Percentiles rank a stretch among this genome's conserved stretches.
Evolutionary conservation across 106 monocot genomes (phyloP).

Genomic region (Iris macrosiphon): DNA sequence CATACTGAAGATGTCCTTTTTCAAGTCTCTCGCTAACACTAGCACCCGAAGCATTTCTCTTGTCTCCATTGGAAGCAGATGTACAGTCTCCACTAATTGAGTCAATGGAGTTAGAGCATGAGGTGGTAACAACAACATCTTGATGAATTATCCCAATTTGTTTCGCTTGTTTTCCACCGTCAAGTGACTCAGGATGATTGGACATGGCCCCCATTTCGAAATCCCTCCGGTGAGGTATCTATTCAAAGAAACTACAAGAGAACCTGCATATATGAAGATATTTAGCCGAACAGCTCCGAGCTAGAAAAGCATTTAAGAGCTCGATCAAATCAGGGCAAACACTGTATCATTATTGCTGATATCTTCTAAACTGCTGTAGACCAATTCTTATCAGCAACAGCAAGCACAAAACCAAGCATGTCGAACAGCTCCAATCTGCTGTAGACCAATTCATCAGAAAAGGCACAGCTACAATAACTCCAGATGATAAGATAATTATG

Average conservation of each 20-base stretch:
- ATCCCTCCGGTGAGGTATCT: not conserved
- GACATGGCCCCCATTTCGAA: conserved; percentile 6
- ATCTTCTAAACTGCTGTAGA: conserved; percentile 22
- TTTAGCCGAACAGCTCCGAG: conserved; percentile 13
- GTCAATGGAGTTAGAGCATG: not conserved
- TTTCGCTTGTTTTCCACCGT: conserved; percentile 7
- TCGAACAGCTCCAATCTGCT: conserved; percentile 31
- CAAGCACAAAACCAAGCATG: conserved; percentile 32
- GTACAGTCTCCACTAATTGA: not conserved
- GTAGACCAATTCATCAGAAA: conserved; percentile 21
- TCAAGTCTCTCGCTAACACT: conserved; percentile 23
- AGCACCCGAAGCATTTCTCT: conserved; percentile 6
- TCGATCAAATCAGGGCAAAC: conserved; percentile 23
- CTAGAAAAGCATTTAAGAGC: conserved; percentile 17
- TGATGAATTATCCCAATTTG: not conserved
- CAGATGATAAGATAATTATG: conserved; percentile 7
- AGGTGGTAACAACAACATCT: not conserved
- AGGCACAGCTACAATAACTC: no score
- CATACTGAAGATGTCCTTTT: conserved; percentile 29
- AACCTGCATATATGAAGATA: conserved; percentile 31
- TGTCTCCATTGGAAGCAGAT: not conserved
- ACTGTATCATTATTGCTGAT: conserved; percentile 15
- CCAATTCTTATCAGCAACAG: conserved; percentile 32
- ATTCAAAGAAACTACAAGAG: conserved; percentile 7
- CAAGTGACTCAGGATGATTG: conserved; percentile 8